phyloP scores from a whole-genome alignment of 2,329 filamentous ascomycete genomes.

The Aspergillus terreus region DNA sequence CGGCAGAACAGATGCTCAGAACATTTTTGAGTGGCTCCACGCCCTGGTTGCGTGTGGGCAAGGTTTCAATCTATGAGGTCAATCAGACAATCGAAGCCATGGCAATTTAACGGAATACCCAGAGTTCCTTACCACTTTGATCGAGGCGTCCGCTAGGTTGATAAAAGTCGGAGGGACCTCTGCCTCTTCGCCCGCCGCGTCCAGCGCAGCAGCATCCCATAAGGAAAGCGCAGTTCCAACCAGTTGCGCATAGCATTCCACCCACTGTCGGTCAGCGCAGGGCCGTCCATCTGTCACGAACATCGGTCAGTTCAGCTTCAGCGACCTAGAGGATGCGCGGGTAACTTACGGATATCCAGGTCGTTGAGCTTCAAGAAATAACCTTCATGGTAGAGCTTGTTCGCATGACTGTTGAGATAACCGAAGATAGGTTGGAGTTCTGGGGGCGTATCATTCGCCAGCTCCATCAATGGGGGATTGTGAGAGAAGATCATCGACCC shows the following conservation, averaged over 20 bases:
- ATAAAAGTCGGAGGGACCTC: slow-evolving; percentile 90
- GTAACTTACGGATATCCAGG: slow-evolving; percentile 75
- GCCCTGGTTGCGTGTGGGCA: slow-evolving; percentile 73
- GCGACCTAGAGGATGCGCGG: not conserved
- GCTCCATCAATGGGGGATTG: slow-evolving; percentile 80
- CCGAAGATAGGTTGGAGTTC: slow-evolving; percentile 93
- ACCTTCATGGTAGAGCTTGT: slow-evolving; percentile 96
- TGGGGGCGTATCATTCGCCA: slow-evolving; percentile 78
- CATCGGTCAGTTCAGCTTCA: slow-evolving; percentile 26
- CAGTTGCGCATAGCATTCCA: slow-evolving; percentile 94
- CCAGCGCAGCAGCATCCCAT: slow-evolving; percentile 91
- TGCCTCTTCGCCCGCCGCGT: slow-evolving; percentile 77
- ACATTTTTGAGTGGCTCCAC: slow-evolving; percentile 89
- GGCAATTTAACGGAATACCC: no score
- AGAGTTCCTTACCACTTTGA: slow-evolving; percentile 75
- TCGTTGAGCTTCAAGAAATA: slow-evolving; percentile 98
- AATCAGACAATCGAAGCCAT: not conserved
- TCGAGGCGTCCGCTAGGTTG: slow-evolving; percentile 93
- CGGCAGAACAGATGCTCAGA: slow-evolving; percentile 90
- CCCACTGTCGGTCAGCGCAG: slow-evolving; percentile 83
- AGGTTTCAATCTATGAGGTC: slow-evolving; percentile 68
- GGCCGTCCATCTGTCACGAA: slow-evolving; percentile 69
- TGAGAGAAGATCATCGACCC: slow-evolving; percentile 84
- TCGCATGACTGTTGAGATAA: slow-evolving; percentile 89
- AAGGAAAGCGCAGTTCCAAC: slow-evolving; percentile 91